These are phyloP conservation scores for Hypoxylon sp. DNA, from an alignment of 2,329 filamentous ascomycete genomes.

Conservation along the genomic window DNA sequence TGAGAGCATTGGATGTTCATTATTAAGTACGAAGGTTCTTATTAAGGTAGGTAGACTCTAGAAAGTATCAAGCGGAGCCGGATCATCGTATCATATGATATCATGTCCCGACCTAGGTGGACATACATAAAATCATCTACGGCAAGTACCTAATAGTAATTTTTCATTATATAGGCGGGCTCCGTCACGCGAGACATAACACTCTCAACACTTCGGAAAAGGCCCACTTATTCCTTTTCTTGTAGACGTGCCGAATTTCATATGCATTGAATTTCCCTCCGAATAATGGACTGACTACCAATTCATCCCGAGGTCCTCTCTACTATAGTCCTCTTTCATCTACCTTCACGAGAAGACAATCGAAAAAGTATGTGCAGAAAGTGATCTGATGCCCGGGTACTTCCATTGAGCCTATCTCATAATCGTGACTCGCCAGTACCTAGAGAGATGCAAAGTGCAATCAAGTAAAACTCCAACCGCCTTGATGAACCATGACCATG, in stretches of 20 bases:
- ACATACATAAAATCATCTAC: conserved; percentile 12
- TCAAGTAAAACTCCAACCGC: conserved; percentile 74
- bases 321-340: conserved; percentile 25
- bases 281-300: conserved; percentile 1
- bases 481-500: conserved; percentile 64
- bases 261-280: conserved; percentile 7
- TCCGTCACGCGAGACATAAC: conserved; percentile 32
- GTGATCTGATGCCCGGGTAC: conserved; percentile 56
- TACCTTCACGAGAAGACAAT: conserved; percentile 28
- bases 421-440: conserved; percentile 56
- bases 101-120: conserved; percentile 32
- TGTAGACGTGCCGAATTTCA: conserved; percentile 12
- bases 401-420: conserved; percentile 58
- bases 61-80: conserved; percentile 18
- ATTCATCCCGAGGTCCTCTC: background rate
- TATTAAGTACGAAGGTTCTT: conserved; percentile 21
- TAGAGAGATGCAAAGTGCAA: conserved; percentile 74
- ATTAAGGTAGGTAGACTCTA: conserved; percentile 7
- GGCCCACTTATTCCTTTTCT: conserved; percentile 19
- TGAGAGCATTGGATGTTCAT: background rate
- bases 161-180: conserved; percentile 5
- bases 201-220: conserved; percentile 2
- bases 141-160: background rate
- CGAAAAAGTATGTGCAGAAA: conserved; percentile 42
- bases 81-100: conserved; percentile 44